Evolutionary conservation across 176 grass and related monocot species (phyloP), one percentile per base, ranked within the genome.

Genomic region (Neostapfia colusana): DNA sequence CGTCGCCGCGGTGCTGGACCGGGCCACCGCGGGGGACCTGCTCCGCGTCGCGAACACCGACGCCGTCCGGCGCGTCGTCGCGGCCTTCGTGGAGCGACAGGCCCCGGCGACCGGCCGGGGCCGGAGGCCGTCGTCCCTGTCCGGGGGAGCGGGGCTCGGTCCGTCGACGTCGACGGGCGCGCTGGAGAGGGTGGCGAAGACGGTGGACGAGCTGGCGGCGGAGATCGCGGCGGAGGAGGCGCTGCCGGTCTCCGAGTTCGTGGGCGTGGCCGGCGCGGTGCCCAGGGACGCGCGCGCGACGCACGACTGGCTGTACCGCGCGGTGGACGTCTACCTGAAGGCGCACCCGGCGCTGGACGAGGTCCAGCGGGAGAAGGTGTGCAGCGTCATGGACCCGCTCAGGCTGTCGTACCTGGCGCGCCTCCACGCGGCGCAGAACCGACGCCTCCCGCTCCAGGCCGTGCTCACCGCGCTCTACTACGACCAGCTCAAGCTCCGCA

Each of bases 341-440:
- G 82, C 88, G 18, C 94, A 97, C 71, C 78, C 88, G 6, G 62
- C 13, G 18, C 70, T 97, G 38, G 88, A 91, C 21, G 93, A 97
- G 85, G 85, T 97, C 72, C 88, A 91, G 71, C 73, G 88, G 69
- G 94, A 97, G 85, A 97, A 97, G 71, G 81, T 89, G 70, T 97
- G 94, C 86, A 88, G 88, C 69, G 90, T 97, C 55, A 85, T 97
- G 88, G 94, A 97, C 72, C 89, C 90, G 27, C 90, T 91, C 3
- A 83, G 45, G 82, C 85, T 97, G 0, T 90, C 93, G 4, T 88
- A 89, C 31, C 86, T 88, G 55, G 93, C 86, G 6, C 88, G 93
- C 8, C 71, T 97, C 54, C 94, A 97, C 74, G 93, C 86, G 1
- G 74, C 85, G 17, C 90, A 93, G 85, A 97, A 97, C 90, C 90